These are phyloP conservation scores for Penicillium lividum DNA, from an alignment of 495 filamentous ascomycete species.

Conservation along the genomic window DNA sequence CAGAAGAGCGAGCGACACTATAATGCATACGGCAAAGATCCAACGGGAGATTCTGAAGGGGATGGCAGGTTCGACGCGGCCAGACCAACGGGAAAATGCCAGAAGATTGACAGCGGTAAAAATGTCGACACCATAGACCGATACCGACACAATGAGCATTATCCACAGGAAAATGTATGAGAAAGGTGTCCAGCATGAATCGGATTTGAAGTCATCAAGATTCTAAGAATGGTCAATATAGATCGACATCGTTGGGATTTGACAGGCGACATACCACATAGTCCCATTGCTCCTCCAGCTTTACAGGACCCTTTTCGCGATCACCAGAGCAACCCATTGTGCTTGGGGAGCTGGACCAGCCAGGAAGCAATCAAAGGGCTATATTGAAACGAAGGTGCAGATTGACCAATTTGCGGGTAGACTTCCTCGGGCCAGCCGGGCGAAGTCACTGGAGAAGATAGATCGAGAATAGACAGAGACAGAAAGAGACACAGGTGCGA, in stretches of 20 bases:
- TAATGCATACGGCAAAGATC: constrained; percentile 89
- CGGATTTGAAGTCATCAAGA: constrained; percentile 82
- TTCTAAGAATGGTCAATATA: constrained; percentile 57
- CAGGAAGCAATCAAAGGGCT: constrained; percentile 24
- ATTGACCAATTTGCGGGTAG: constrained; percentile 7
- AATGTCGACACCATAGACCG: constrained; percentile 85
- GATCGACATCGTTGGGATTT: neutral
- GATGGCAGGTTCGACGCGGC: constrained; percentile 67
- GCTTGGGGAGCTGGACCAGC: constrained; percentile 34
- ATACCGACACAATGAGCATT: constrained; percentile 73
- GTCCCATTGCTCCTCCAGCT: constrained; percentile 88
- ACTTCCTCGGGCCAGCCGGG: constrained; percentile 49
- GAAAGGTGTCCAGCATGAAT: constrained; percentile 70
- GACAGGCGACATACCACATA: constrained; percentile 69
- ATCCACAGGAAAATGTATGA: constrained; percentile 86
- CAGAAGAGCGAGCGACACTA: constrained; percentile 78
- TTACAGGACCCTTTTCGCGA: constrained; percentile 66
- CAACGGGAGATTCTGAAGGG: constrained; percentile 73
- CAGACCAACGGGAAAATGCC: constrained; percentile 72
- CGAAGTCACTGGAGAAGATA: constrained; percentile 31
- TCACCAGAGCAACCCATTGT: constrained; percentile 75
- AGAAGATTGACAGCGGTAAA: constrained; percentile 92
- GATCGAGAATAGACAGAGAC: constrained; percentile 3
- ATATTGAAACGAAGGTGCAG: constrained; percentile 13
- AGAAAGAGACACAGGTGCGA: constrained; percentile 4